Base-by-base conservation (phyloP, 164 flowering plant species). In the Saururus chinensis region DNA sequence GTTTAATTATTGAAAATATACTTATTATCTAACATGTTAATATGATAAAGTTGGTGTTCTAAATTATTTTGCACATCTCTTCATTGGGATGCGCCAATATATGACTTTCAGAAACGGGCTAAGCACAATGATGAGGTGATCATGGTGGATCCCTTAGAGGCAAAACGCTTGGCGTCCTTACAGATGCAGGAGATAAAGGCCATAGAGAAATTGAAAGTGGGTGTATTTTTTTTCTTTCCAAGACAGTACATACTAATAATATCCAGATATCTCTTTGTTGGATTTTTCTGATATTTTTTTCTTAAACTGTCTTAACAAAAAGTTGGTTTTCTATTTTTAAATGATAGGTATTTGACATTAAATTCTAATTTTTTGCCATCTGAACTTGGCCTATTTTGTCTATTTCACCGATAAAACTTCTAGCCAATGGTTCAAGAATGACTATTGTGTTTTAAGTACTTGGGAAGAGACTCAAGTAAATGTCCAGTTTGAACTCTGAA, bases 91-190 rank as follows among this genome's bases (percentile, higher is more conserved):
- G 25, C 23, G 0, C 35, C 58, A 16, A 22, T 53, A 23, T 55
- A 11, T 55, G 30, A 19, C 21, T n/a, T 53, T 17, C 58, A 23
- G 58, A 55, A 55, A 25, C 9, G 48, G 25, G 23, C 7, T 58
- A 40, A 19, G 45, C 35, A 22, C 40, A 64, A 24, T 17, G 76
- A 68, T 14, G 82, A 84, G 49, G 77, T 88, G 52, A 69, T 81
- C 59, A 89, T 93, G 98, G 98, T 93, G 66, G 98, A 93, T 73
- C 98, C 98, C 60, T 63, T 81, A 71, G 98, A 88, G 71, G 98
- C 98, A 62, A 93, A 93, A 77, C 81, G 86, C 16, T 77, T 93
- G 75, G 98, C 97, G 66, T 85, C 80, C 59, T 82, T 84, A 69
- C 89, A 93, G 70, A 81, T 89, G 90, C 77, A 82, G 73, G 68